Percentiles rank a stretch among this genome's conserved stretches.
phyloP scores from a whole-genome alignment of 352 stramenopile species.

The Globisporangium splendens region DNA sequence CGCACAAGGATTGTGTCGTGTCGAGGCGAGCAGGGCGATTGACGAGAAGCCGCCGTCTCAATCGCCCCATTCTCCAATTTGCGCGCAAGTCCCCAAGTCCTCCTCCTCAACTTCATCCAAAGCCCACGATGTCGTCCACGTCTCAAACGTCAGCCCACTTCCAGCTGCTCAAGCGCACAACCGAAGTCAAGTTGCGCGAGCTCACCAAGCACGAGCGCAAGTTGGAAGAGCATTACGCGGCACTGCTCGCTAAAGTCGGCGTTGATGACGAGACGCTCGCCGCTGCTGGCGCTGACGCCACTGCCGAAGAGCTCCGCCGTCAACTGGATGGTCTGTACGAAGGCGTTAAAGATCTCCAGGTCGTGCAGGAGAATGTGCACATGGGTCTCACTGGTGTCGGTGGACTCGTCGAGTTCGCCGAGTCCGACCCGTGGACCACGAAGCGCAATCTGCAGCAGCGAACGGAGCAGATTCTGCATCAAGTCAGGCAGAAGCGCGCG shows the following conservation, averaged over 20 bases:
- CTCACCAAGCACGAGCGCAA: constrained; percentile 41
- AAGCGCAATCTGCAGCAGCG: constrained; percentile 21
- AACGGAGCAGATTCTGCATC: constrained; percentile 22
- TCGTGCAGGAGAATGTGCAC: constrained; percentile 41
- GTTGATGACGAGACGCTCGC: not conserved
- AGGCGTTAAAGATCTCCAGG: constrained; percentile 39
- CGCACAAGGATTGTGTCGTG: too few species aligned
- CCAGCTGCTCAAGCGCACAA: constrained; percentile 40
- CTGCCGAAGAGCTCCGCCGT: constrained; percentile 4
- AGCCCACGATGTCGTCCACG: too few species aligned
- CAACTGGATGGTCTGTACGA: constrained; percentile 33
- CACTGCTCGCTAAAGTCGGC: constrained; percentile 19
- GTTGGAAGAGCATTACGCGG: constrained; percentile 33
- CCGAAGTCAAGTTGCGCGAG: constrained; percentile 46
- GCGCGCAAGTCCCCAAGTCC: too few species aligned
- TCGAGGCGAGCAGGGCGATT: too few species aligned
- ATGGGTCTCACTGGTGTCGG: constrained; percentile 24
- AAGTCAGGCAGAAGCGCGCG: constrained; percentile 34
- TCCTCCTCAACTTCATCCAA: too few species aligned
- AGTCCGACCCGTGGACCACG: constrained; percentile 27
- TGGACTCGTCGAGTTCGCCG: constrained; percentile 35
- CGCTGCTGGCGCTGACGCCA: not conserved
- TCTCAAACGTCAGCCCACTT: constrained; percentile 22
- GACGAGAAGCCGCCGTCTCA: too few species aligned
- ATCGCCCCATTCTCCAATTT: too few species aligned